Conservation (phyloP, 2,329 filamentous ascomycete species). For the Alternaria infectoria region DNA sequence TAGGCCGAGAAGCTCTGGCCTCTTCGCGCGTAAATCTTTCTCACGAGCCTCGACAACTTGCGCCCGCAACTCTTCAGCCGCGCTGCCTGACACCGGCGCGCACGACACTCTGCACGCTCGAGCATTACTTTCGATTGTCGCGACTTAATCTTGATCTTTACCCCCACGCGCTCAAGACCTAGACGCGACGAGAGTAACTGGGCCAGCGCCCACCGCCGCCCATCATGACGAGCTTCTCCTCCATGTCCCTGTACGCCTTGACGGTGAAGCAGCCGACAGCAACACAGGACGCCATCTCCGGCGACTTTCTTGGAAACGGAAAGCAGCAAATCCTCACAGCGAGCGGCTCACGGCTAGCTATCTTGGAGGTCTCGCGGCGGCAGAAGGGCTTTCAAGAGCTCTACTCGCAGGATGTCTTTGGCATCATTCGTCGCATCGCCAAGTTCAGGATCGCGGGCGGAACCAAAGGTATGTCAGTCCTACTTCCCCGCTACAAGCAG, state of each 20-base stretch:
- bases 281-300: conserved; percentile 87
- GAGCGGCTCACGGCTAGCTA: conserved; percentile 85
- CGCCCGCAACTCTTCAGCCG: conserved; percentile 1
- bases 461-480: conserved; percentile 79
- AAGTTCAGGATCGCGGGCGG: conserved; percentile 92
- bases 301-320: conserved; percentile 94
- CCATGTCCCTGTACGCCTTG: conserved; percentile 98
- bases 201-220: conserved; percentile 45
- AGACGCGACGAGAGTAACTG: conserved; percentile 28
- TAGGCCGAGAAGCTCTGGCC: conserved; percentile 20
- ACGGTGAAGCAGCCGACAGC: conserved; percentile 92
- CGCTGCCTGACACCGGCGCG: conserved; percentile 8
- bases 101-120: conserved; percentile 1
- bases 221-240: conserved; percentile 94
- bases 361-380: conserved; percentile 83
- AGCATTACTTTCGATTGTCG: not conserved
- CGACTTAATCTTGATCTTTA: not conserved
- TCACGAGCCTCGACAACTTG: conserved; percentile 3
- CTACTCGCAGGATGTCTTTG: conserved; percentile 92
- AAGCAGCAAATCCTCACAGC: conserved; percentile 97
- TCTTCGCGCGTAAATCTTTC: conserved; percentile 12
- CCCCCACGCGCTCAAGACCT: conserved; percentile 3
- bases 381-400: conserved; percentile 86
- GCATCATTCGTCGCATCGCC: conserved; percentile 88
- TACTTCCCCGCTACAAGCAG: conserved; percentile 43